These are phyloP conservation scores for Colletotrichum orbiculare DNA, from an alignment of 2,329 filamentous ascomycete genomes.

Conservation along the genomic window DNA sequence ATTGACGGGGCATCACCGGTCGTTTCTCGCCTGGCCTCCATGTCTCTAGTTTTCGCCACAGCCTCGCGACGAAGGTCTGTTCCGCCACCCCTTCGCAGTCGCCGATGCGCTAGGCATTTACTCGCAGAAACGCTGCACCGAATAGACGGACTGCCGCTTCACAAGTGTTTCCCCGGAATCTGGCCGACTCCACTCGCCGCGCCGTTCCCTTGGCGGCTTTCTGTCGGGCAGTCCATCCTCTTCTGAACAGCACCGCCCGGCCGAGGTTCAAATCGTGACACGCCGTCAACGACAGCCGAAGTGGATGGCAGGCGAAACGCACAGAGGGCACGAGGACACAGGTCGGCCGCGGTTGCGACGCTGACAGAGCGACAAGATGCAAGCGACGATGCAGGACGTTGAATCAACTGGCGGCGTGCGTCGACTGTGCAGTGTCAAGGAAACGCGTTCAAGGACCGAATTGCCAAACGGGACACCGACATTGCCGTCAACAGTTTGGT, in stretches of 20 bases:
- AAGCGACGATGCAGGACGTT: constrained; percentile 11
- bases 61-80: constrained; percentile 32
- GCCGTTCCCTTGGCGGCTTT: constrained; percentile 9
- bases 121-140: neutral
- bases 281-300: constrained; percentile 6
- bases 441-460: constrained; percentile 12
- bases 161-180: constrained; percentile 31
- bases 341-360: constrained; percentile 10
- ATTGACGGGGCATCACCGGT: constrained; percentile 20
- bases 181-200: constrained; percentile 29
- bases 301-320: constrained; percentile 25
- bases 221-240: constrained; percentile 2
- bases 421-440: neutral
- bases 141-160: neutral
- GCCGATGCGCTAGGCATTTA: constrained; percentile 28
- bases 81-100: constrained; percentile 22
- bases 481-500: constrained; percentile 4
- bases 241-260: constrained; percentile 29
- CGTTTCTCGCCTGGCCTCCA: neutral
- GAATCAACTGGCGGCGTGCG: no score
- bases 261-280: constrained; percentile 22
- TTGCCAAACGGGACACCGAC: constrained; percentile 27
- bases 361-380: constrained; percentile 11
- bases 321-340: neutral
- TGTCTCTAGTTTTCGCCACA: constrained; percentile 31